phyloP scores from a whole-genome alignment of 805 yeast genomes.

The Nakazawaea siamensis region DNA sequence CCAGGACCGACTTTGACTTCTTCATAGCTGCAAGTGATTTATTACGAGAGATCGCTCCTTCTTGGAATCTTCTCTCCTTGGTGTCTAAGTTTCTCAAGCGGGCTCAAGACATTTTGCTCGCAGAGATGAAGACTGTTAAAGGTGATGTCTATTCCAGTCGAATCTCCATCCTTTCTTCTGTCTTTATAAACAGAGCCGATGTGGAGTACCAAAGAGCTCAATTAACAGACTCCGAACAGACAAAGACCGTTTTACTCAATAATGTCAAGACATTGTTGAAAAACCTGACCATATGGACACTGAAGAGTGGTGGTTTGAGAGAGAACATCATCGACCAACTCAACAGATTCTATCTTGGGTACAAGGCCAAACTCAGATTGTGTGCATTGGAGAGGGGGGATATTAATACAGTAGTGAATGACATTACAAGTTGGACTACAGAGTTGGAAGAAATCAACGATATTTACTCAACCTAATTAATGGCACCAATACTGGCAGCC shows the following conservation, averaged over 20 bases:
- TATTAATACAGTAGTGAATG: slow-evolving; percentile 17
- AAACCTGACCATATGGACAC: slow-evolving; percentile 36
- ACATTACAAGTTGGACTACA: slow-evolving; percentile 19
- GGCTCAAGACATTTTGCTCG: slow-evolving; percentile 27
- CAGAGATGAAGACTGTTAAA: slow-evolving; percentile 14
- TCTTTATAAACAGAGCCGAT: slow-evolving; percentile 44
- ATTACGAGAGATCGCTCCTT: slow-evolving; percentile 5
- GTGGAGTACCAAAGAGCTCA: slow-evolving; percentile 42
- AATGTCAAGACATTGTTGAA: slow-evolving; percentile 36
- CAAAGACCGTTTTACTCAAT: slow-evolving; percentile 22
- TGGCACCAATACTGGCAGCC: slow-evolving; percentile 1
- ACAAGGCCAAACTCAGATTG: slow-evolving; percentile 37
- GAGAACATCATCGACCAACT: slow-evolving; percentile 37
- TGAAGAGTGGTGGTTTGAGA: slow-evolving; percentile 41
- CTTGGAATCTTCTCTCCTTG: slow-evolving; percentile 32
- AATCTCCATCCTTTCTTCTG: slow-evolving; percentile 28
- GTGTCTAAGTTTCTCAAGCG: slow-evolving; percentile 29
- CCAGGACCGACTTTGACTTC: slow-evolving; percentile 4
- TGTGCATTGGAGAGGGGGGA: slow-evolving; percentile 36
- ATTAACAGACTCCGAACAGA: slow-evolving; percentile 19
- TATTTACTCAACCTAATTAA: background rate
- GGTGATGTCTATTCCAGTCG: slow-evolving; percentile 14
- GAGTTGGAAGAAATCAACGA: slow-evolving; percentile 18
- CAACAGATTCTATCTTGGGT: slow-evolving; percentile 29
- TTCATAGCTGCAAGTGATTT: slow-evolving; percentile 3